phyloP scores from a whole-genome alignment of 2,329 filamentous ascomycete species.

The Penicillium brevicompactum region DNA sequence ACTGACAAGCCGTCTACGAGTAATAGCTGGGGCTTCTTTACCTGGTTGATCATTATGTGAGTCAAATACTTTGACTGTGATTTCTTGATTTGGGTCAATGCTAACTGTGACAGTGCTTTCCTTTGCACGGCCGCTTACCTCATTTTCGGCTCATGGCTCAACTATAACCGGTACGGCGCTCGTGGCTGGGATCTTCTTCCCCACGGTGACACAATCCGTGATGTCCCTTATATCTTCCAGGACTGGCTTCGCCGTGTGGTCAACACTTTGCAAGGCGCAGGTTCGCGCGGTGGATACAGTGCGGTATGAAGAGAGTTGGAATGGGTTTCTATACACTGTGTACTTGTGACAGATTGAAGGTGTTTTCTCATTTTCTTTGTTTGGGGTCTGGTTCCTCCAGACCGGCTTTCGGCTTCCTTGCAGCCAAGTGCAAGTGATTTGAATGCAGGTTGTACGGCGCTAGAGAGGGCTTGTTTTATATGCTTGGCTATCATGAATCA shows the following conservation, averaged over 20 bases:
- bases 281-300: slow-evolving; percentile 87
- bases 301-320: slow-evolving; percentile 69
- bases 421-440: neutral
- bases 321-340: neutral
- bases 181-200: slow-evolving; percentile 93
- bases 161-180: slow-evolving; percentile 95
- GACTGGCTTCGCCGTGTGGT: slow-evolving; percentile 81
- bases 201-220: slow-evolving; percentile 87
- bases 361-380: neutral
- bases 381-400: neutral
- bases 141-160: slow-evolving; percentile 97
- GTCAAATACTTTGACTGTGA: slow-evolving; percentile 37
- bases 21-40: slow-evolving; percentile 91
- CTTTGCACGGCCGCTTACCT: slow-evolving; percentile 83
- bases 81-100: neutral
- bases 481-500: slow-evolving; percentile 8
- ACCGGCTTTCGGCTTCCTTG: neutral
- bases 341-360: slow-evolving; percentile 6
- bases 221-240: slow-evolving; percentile 87
- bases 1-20: slow-evolving; percentile 39
- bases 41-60: slow-evolving; percentile 93
- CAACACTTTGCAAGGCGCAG: slow-evolving; percentile 80
- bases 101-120: slow-evolving; percentile 67
- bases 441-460: neutral
- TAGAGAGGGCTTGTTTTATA: slow-evolving; percentile 4